Evolutionary conservation across 371 early-diverging fungal genomes (phyloP), one percentile per base, ranked within the genome.

Genomic region (Dichotomocladium elegans): DNA sequence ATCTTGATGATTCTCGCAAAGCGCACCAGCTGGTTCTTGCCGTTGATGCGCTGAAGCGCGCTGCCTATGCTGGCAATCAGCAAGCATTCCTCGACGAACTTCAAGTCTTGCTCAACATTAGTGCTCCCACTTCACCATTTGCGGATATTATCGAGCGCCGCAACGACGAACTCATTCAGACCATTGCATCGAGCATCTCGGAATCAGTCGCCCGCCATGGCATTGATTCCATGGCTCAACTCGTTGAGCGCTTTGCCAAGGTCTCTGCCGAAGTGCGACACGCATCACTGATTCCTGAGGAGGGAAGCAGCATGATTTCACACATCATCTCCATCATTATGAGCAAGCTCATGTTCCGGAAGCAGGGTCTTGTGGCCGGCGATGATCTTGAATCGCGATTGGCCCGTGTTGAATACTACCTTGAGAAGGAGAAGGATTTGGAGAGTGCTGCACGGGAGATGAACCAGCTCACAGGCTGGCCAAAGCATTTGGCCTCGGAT

Each of bases 391-490:
- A 98, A 59, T 77, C 94, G 1, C 79, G 95, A 46, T 61, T 96
- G 41, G 87, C 95, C 9, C 85, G 98, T 47, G 73, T 90, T 14
- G 79, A 91, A 60, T 82, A 83, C 61, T 87, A 88, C 64, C 69
- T 98, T 47, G 51, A 61, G 17, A 60, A 69, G 30, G 80, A 83
- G 47, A 83, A 82, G 34, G 92, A 96, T 66, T 62, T 98, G 51
- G 96, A 96, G 47, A 74, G 73, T 42, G 96, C 95, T n/a, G 72
- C 94, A 17, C 78, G 97, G 52, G 97, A 98, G 66, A 56, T 96
- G 55, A 97, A 97, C 68, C 94, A 93, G 67, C 78, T 98, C 53
- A 81, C 72, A 50, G 97, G 98, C 8, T 98, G 98, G 98, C 87
- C 94, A 7, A 91, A 90, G 73, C 79, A 74, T 56, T 69, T 98